These are phyloP conservation scores for Aschersonia sp. DNA, from an alignment of 2,329 filamentous ascomycete species.

Conservation along the genomic window DNA sequence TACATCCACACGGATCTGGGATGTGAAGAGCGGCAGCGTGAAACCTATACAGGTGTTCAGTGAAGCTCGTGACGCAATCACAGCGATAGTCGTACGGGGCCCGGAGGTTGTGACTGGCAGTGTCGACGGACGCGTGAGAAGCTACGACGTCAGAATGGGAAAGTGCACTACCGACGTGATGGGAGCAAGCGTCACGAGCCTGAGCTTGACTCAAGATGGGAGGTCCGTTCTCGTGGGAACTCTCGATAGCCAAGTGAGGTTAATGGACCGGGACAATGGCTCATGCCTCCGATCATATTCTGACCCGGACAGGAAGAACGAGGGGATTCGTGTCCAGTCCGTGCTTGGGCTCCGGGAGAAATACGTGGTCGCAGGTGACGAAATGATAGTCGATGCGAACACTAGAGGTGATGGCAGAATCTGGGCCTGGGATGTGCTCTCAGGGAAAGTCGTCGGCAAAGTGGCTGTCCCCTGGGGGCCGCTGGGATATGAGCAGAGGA, in stretches of 20 bases:
- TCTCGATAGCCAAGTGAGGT: conserved; percentile 60
- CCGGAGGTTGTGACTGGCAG: conserved; percentile 57
- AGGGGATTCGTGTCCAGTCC: conserved; percentile 59
- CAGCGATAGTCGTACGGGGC: conserved; percentile 29
- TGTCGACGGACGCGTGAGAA: conserved; percentile 69
- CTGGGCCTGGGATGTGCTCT: conserved; percentile 75
- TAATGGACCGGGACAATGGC: conserved; percentile 70
- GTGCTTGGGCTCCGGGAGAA: conserved; percentile 63
- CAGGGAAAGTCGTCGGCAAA: conserved; percentile 50
- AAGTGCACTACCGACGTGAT: conserved; percentile 56
- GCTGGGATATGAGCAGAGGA: conserved; percentile 29
- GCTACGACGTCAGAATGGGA: conserved; percentile 74
- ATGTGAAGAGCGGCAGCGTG: conserved; percentile 35
- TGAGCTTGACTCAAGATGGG: conserved; percentile 56
- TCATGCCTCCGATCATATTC: conserved; percentile 59
- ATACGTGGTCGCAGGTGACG: conserved; percentile 68
- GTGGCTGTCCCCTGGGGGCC: conserved; percentile 46
- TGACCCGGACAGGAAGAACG: conserved; percentile 44
- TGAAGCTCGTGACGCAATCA: conserved; percentile 60
- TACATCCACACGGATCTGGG: conserved; percentile 64
- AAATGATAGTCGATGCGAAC: conserved; percentile 28
- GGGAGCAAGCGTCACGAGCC: conserved; percentile 57
- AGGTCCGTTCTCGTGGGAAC: conserved; percentile 60
- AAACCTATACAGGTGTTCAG: conserved; percentile 59
- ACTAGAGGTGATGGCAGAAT: conserved; percentile 40